Base-by-base conservation (phyloP, 148 eudicot species). In the Fagopyrum tataricum region DNA sequence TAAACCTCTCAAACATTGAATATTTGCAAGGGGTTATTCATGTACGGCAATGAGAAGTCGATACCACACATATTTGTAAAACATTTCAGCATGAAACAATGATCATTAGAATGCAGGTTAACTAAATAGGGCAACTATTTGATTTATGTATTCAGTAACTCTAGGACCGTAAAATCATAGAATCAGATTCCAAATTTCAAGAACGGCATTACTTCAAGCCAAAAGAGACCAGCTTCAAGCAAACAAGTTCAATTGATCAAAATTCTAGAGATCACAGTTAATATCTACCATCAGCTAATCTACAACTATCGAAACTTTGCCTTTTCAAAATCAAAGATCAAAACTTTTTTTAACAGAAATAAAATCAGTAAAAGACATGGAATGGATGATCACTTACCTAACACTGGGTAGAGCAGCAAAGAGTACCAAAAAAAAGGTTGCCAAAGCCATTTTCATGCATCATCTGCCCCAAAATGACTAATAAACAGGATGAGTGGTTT, bases 1-100 rank as follows among this genome's bases (percentile, higher is more conserved):
- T 81, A 76, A 88, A 95, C 98, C 91, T 84, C 75, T 74, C 75
- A 74, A 31, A 67, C 46, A 75, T 61, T 79, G 71, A 79, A 71
- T 46, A 72, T 46, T 59, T 68, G 47, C 23, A 69, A 47, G 39
- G 31, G 31, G 74, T 26, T 26, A 31, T 17, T 66, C 15, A 67
- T 52, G 40, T 37, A 73, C 2, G 55, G 7, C 11, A 21, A 6
- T 41, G 17, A 72, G 55, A 23, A 41, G 26, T 13, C 37, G 2
- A 31, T 31, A 31, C 37, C 37, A 31, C 24, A 61, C 41, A 23
- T 18, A 74, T 9, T 26, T 10, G 12, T 4, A 42, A 44, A 73
- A 44, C 26, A 44, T 41, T 20, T 53, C 47, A 53, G 13, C 18
- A 39, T 46, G 59, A 72, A 26, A 52, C 37, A 72, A 13, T 17